Conservation (phyloP, 345 rosid species). For the Odontarrhena argentea region DNA sequence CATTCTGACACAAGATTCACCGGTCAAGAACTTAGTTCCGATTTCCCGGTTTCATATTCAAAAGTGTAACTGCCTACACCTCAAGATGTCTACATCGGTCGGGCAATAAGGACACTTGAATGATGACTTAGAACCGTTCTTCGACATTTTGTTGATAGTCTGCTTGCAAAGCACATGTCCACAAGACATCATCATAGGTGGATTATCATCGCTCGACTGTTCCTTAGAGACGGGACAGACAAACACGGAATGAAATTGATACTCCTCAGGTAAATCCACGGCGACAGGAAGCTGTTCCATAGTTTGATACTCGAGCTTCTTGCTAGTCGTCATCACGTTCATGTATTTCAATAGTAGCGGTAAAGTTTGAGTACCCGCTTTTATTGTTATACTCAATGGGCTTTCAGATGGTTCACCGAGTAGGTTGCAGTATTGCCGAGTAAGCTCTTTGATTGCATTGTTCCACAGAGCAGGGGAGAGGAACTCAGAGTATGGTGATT, state of each 20-base stretch:
- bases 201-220: constrained; percentile 72
- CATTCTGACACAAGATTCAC: no score
- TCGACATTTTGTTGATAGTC: constrained; percentile 75
- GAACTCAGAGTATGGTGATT: constrained; percentile 55
- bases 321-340: constrained; percentile 58
- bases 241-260: constrained; percentile 74
- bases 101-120: constrained; percentile 88
- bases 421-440: constrained; percentile 66
- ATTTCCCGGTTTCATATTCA: background rate
- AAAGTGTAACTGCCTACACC: constrained; percentile 61
- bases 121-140: constrained; percentile 52
- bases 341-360: constrained; percentile 72
- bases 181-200: constrained; percentile 78
- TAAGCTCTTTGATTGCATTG: constrained; percentile 56
- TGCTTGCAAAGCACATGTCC: constrained; percentile 84
- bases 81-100: constrained; percentile 52
- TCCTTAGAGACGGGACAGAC: constrained; percentile 81
- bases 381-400: constrained; percentile 57
- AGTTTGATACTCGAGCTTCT: constrained; percentile 66
- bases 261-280: constrained; percentile 58
- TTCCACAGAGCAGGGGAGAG: constrained; percentile 59
- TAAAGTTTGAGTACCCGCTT: constrained; percentile 67
- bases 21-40: no score
- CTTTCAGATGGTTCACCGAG: constrained; percentile 63
- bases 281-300: constrained; percentile 76